Evolutionary conservation across 495 filamentous ascomycete genomes (phyloP).

Genomic region (Glonium stellatum): DNA sequence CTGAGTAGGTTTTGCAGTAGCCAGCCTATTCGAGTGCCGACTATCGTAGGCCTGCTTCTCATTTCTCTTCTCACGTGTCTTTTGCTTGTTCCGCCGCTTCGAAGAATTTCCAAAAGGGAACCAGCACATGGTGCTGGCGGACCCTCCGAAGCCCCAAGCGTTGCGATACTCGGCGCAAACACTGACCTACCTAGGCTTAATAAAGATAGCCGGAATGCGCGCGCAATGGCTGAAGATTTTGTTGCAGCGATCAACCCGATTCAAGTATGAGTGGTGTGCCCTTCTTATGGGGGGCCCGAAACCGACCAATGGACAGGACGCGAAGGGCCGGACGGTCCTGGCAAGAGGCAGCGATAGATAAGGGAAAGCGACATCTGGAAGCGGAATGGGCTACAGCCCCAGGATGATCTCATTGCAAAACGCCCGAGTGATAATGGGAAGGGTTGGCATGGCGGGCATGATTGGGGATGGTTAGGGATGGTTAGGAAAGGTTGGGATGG

Average conservation of each 20-base stretch:
- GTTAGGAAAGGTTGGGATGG: no score
- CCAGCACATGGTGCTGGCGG: slow-evolving; percentile 27
- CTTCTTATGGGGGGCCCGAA: slow-evolving; percentile 17
- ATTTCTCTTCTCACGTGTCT: slow-evolving; percentile 20
- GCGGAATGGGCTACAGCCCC: slow-evolving; percentile 5
- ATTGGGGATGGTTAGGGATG: no score
- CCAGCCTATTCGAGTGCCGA: neutral
- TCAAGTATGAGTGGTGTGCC: slow-evolving; percentile 4
- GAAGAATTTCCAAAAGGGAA: slow-evolving; percentile 17
- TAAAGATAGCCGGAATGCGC: slow-evolving; percentile 5
- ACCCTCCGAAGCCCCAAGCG: slow-evolving; percentile 9
- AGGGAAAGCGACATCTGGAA: slow-evolving; percentile 12
- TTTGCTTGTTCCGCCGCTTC: slow-evolving; percentile 20
- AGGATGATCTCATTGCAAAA: slow-evolving; percentile 20
- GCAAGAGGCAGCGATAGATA: slow-evolving; percentile 9
- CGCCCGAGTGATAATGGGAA: neutral
- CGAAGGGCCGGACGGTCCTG: slow-evolving; percentile 7
- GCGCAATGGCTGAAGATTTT: slow-evolving; percentile 9
- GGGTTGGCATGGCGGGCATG: no score
- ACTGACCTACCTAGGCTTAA: no score
- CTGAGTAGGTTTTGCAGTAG: neutral
- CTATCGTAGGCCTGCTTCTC: slow-evolving; percentile 12
- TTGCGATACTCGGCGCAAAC: no score
- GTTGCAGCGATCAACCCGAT: slow-evolving; percentile 6
- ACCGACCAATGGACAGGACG: slow-evolving; percentile 16